These are phyloP conservation scores for Quercus rubra DNA, from an alignment of 306 rosid species.

Conservation along the genomic window DNA sequence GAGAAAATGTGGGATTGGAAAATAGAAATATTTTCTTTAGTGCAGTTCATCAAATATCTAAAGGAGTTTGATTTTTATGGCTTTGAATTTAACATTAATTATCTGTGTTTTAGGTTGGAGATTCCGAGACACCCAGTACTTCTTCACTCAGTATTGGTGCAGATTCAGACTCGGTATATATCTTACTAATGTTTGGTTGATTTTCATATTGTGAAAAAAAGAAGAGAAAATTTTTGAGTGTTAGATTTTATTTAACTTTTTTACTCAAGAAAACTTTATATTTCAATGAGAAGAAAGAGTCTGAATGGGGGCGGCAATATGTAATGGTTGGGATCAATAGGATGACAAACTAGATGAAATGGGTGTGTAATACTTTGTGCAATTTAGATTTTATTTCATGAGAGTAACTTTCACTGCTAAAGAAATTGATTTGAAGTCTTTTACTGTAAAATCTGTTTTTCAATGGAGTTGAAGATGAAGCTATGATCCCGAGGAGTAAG, in stretches of 20 bases:
- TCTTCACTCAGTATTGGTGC: conserved; percentile 53
- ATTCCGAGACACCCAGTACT: conserved; percentile 57
- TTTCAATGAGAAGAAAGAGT: background rate
- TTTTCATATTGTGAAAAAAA: background rate
- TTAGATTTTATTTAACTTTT: background rate
- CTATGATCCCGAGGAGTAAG: background rate
- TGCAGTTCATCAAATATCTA: conserved; percentile 4
- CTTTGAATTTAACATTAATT: conserved; percentile 8
- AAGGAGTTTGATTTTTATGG: background rate
- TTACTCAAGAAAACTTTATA: background rate
- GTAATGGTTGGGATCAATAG: background rate
- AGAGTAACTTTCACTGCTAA: background rate
- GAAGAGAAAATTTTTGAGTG: too few relatives aligned
- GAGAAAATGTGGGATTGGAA: background rate
- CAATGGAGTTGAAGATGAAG: background rate
- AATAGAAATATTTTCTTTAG: background rate
- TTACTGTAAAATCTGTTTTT: background rate
- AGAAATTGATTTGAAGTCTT: background rate
- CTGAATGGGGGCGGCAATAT: background rate
- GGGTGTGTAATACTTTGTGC: background rate
- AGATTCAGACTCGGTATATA: conserved; percentile 62
- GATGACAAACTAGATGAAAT: background rate
- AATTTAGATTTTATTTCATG: background rate
- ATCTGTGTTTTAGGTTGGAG: conserved; percentile 50
- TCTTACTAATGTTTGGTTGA: background rate